These are phyloP conservation scores for Thielaviopsis ethacetica DNA, from an alignment of 2,329 filamentous ascomycete species.

Conservation along the genomic window DNA sequence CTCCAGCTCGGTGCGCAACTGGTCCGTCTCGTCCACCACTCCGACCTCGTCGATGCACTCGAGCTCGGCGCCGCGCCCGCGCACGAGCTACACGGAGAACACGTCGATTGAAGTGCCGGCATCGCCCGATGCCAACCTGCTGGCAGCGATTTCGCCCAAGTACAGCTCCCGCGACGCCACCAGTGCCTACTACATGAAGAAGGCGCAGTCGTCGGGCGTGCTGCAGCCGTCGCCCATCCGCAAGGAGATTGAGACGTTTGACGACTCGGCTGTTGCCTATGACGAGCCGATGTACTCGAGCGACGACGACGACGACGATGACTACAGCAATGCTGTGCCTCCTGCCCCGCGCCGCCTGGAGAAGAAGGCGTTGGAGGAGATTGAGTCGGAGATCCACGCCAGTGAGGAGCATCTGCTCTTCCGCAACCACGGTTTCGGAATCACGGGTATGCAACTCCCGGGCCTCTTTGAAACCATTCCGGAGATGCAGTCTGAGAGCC, in stretches of 20 bases:
- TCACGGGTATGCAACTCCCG: constrained; percentile 20
- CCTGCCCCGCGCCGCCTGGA: neutral
- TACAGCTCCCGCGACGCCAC: constrained; percentile 12
- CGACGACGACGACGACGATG: neutral
- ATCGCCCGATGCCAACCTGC: constrained; percentile 5
- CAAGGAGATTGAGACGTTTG: neutral
- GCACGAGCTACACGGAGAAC: constrained; percentile 27
- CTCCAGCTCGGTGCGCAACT: constrained; percentile 22
- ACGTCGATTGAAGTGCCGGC: constrained; percentile 26
- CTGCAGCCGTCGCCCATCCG: constrained; percentile 3
- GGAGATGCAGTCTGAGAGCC: constrained; percentile 10
- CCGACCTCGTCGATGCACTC: constrained; percentile 26
- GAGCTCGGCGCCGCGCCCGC: constrained; percentile 23
- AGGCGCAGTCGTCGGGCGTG: constrained; percentile 4
- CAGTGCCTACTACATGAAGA: constrained; percentile 11
- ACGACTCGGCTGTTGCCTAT: neutral
- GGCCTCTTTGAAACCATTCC: constrained; percentile 15
- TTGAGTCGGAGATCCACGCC: constrained; percentile 9
- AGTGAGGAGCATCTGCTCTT: constrained; percentile 23
- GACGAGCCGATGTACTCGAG: constrained; percentile 1
- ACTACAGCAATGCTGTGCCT: neutral
- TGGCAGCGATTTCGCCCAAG: constrained; percentile 14
- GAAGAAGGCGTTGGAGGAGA: constrained; percentile 3
- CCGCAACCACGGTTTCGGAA: constrained; percentile 20
- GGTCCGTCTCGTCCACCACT: constrained; percentile 27